Conservation (phyloP, 2,329 filamentous ascomycete genomes). For the Cercospora brassicicola region DNA sequence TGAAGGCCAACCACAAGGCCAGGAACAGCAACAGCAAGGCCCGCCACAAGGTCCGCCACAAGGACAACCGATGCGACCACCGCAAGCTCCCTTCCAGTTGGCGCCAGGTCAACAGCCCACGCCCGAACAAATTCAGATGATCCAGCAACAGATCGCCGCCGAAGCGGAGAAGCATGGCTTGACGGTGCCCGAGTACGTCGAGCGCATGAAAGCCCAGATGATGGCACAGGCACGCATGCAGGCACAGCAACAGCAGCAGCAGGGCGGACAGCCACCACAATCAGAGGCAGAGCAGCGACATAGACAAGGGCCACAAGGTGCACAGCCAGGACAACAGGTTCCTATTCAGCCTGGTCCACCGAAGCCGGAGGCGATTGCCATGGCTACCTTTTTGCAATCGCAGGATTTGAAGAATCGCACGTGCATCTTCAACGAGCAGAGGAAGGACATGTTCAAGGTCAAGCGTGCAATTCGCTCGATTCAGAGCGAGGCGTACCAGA, state of each 20-base stretch:
- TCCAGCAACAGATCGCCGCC: constrained; percentile 77
- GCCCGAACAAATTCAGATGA: constrained; percentile 79
- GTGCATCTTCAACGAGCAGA: constrained; percentile 90
- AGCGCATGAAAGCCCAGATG: constrained; percentile 53
- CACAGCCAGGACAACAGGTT: constrained; percentile 56
- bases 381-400: constrained; percentile 80
- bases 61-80: constrained; percentile 8
- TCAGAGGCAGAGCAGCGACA: constrained; percentile 32
- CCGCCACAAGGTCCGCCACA: background rate
- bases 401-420: constrained; percentile 88
- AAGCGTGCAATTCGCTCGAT: constrained; percentile 93
- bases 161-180: constrained; percentile 85
- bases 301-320: constrained; percentile 42
- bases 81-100: constrained; percentile 14
- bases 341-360: constrained; percentile 76
- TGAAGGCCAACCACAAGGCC: background rate
- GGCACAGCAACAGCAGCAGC: constrained; percentile 36
- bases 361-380: constrained; percentile 81
- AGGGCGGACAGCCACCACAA: constrained; percentile 26
- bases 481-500: constrained; percentile 83
- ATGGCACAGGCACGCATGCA: constrained; percentile 57
- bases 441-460: constrained; percentile 98
- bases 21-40: background rate
- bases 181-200: constrained; percentile 80
- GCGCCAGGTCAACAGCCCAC: constrained; percentile 58